These are phyloP conservation scores for Alliaria petiolata DNA, from an alignment of 345 rosid genomes.

Conservation along the genomic window DNA sequence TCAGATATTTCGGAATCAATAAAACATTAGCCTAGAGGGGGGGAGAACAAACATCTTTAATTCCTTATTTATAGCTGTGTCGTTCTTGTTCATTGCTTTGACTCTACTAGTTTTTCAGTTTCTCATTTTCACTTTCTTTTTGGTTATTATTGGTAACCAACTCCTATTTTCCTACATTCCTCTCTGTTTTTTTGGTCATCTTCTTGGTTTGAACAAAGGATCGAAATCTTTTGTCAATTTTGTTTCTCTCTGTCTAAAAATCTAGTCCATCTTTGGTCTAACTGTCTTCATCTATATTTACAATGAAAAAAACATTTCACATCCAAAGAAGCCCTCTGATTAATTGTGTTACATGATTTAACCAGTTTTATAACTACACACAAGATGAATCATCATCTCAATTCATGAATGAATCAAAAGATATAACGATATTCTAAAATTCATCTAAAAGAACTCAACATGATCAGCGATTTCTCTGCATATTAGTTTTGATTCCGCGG, in stretches of 20 bases:
- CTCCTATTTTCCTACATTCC: not conserved
- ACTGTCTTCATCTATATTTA: conserved; percentile 10
- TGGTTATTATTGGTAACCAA: conserved; percentile 16
- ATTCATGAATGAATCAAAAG: not conserved
- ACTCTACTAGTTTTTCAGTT: conserved; percentile 3
- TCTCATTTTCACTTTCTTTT: not conserved
- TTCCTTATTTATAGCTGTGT: not conserved
- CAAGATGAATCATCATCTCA: not conserved
- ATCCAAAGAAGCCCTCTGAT: not conserved
- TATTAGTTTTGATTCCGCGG: conserved; percentile 53
- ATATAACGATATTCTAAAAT: not conserved
- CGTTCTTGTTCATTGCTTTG: conserved; percentile 9
- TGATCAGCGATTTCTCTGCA: conserved; percentile 88
- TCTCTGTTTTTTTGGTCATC: conserved; percentile 12
- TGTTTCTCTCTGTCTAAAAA: not conserved
- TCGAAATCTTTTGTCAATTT: not conserved
- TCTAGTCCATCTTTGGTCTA: not conserved
- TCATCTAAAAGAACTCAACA: conserved; percentile 64
- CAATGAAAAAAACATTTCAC: not conserved
- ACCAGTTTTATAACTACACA: conserved; percentile 4
- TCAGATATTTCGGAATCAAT: conserved; percentile 1
- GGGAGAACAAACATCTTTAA: not conserved
- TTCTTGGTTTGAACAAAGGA: conserved; percentile 4
- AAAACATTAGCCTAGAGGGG: not conserved
- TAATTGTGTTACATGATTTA: not conserved